phyloP scores from a whole-genome alignment of 805 yeast species.

The Metschnikowia shivogae region DNA sequence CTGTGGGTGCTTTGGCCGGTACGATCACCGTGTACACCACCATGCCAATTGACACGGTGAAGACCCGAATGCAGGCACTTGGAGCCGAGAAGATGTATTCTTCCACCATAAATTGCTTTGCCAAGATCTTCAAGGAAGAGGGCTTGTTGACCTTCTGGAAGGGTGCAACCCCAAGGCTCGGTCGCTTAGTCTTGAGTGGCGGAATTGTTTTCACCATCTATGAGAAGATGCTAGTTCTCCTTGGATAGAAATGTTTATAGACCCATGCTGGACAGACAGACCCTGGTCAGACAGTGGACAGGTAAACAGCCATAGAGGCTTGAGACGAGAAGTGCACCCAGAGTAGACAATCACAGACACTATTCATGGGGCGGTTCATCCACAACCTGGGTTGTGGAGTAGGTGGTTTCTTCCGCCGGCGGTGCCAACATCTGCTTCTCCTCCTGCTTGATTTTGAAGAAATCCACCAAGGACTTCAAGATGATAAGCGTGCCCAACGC shows the following conservation, averaged over 20 bases:
- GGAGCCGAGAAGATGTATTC: conserved; percentile 68
- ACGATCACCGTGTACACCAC: conserved; percentile 85
- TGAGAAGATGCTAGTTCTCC: conserved; percentile 75
- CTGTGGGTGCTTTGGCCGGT: conserved; percentile 89
- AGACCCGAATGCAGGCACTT: conserved; percentile 94
- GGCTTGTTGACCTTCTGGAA: conserved; percentile 93
- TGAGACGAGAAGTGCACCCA: too few species aligned
- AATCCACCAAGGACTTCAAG: conserved; percentile 66
- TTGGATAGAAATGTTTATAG: conserved; percentile 26
- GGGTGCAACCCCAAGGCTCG: conserved; percentile 96
- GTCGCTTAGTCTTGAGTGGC: conserved; percentile 87
- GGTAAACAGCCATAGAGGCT: too few species aligned
- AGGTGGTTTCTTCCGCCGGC: conserved; percentile 16
- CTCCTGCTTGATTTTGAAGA: conserved; percentile 68
- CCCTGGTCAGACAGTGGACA: too few species aligned
- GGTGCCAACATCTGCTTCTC: conserved; percentile 59
- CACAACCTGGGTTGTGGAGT: conserved; percentile 13
- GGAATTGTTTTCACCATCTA: conserved; percentile 96
- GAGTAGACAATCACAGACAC: not conserved
- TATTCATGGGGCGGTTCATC: conserved; percentile 6
- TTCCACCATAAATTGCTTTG: conserved; percentile 80
- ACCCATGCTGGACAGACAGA: too few species aligned
- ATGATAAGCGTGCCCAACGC: conserved; percentile 65
- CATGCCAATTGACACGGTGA: conserved; percentile 94
- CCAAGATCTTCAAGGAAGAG: conserved; percentile 74